These are phyloP conservation scores for Dichotomopilus funicola DNA, from an alignment of 2,329 filamentous ascomycete genomes.

Conservation along the genomic window DNA sequence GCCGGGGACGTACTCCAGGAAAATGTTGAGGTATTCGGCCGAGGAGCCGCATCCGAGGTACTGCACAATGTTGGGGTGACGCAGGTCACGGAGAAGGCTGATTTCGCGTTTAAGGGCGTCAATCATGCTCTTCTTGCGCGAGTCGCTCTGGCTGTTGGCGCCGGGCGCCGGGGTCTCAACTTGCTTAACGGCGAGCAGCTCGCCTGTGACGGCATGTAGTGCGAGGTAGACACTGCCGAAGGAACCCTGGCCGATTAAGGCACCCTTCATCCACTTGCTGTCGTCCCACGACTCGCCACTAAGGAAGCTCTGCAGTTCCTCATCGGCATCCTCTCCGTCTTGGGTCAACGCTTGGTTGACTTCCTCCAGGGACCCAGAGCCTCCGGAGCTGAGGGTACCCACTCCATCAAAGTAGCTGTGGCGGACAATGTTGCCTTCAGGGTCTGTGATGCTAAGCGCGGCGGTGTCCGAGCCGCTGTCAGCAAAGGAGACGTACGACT, in stretches of 20 bases:
- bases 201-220: conserved; percentile 89
- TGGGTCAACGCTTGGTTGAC: conserved; percentile 79
- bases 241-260: conserved; percentile 91
- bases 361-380: conserved; percentile 70
- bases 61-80: conserved; percentile 95
- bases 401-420: conserved; percentile 75
- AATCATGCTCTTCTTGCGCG: conserved; percentile 96
- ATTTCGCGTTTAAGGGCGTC: conserved; percentile 96
- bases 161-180: conserved; percentile 81
- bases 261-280: conserved; percentile 99
- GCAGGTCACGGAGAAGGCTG: conserved; percentile 82
- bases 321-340: conserved; percentile 86
- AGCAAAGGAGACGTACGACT: conserved; percentile 88
- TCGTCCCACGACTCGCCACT: conserved; percentile 92
- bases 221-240: conserved; percentile 95
- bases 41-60: conserved; percentile 94
- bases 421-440: conserved; percentile 62
- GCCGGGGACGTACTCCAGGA: conserved; percentile 96
- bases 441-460: conserved; percentile 67
- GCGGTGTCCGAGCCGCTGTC: conserved; percentile 68
- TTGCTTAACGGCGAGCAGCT: conserved; percentile 97
- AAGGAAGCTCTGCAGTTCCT: conserved; percentile 83
- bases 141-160: conserved; percentile 72
- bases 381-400: conserved; percentile 51
- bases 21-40: conserved; percentile 92